Evolutionary conservation across 2,329 filamentous ascomycete genomes (phyloP).

Genomic region (Stemphylium lycopersici): DNA sequence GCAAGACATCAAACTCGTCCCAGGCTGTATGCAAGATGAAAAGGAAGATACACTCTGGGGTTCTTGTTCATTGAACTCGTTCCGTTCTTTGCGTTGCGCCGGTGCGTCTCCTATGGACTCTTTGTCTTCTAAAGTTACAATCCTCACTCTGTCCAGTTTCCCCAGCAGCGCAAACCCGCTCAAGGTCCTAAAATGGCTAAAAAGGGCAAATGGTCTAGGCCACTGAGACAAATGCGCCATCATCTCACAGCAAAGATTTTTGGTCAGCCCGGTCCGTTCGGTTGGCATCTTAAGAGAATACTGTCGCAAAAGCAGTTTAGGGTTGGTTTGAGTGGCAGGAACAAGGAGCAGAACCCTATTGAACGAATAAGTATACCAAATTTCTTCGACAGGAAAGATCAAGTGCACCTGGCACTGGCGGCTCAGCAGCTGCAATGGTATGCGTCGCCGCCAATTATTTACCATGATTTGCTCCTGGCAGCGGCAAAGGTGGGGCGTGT

Average conservation of each 20-base stretch:
- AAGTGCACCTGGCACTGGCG: slow-evolving; percentile 14
- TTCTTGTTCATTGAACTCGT: neutral
- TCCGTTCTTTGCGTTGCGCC: neutral
- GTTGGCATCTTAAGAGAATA: neutral
- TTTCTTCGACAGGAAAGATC: slow-evolving; percentile 24
- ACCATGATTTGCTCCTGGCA: slow-evolving; percentile 26
- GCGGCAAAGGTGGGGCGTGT: slow-evolving; percentile 19
- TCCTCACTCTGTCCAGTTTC: neutral
- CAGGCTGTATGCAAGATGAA: neutral
- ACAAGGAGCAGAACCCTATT: slow-evolving; percentile 4
- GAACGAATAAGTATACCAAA: slow-evolving; percentile 5
- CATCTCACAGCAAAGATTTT: neutral
- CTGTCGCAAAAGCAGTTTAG: neutral
- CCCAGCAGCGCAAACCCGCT: neutral
- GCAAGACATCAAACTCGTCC: neutral
- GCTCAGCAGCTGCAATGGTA: slow-evolving; percentile 6
- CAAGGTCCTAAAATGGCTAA: neutral
- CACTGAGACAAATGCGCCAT: neutral
- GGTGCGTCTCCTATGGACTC: neutral
- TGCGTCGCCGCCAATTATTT: slow-evolving; percentile 1
- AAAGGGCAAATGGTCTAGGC: too few species aligned
- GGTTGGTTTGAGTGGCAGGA: neutral
- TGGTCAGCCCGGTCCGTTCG: neutral
- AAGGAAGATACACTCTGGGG: neutral
- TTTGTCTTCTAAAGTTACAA: neutral